Evolutionary conservation across 2,329 filamentous ascomycete genomes (phyloP).

Genomic region (Orbilia javanica): DNA sequence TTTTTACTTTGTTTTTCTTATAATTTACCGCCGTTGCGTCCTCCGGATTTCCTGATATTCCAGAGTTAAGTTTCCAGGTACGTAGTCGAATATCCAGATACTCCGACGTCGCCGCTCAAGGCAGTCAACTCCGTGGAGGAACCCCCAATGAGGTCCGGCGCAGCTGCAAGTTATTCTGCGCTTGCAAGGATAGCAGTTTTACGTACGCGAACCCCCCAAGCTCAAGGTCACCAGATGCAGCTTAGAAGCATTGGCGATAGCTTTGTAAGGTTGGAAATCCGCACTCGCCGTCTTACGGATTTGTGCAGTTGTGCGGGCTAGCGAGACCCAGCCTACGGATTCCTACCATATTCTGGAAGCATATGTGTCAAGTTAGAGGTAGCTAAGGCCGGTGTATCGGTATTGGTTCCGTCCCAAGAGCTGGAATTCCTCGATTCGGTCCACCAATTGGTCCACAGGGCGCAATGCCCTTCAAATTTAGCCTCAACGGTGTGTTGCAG

Average conservation of each 20-base stretch:
- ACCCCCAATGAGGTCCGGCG: constrained; percentile 20
- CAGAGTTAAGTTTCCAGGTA: constrained; percentile 21
- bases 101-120: constrained; percentile 56
- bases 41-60: constrained; percentile 1
- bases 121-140: constrained; percentile 45
- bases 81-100: constrained; percentile 30
- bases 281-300: constrained; percentile 19
- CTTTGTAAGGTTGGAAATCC: constrained; percentile 10
- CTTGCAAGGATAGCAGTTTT: constrained; percentile 50
- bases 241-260: constrained; percentile 9
- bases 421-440: constrained; percentile 27
- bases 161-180: constrained; percentile 29
- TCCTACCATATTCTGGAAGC: constrained; percentile 1
- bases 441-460: constrained; percentile 49
- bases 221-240: constrained; percentile 44
- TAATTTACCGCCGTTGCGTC: constrained; percentile 12
- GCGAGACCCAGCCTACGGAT: not conserved
- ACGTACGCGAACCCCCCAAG: constrained; percentile 50
- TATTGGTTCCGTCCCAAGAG: constrained; percentile 45
- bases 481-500: constrained; percentile 49
- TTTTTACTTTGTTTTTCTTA: too few species aligned
- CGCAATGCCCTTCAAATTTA: constrained; percentile 41
- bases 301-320: too few species aligned
- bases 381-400: constrained; percentile 49
- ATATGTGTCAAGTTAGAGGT: constrained; percentile 52